Evolutionary conservation across 176 grass and related monocot species (phyloP), one percentile per base, ranked within the genome.

Genomic region (Poa pratensis): DNA sequence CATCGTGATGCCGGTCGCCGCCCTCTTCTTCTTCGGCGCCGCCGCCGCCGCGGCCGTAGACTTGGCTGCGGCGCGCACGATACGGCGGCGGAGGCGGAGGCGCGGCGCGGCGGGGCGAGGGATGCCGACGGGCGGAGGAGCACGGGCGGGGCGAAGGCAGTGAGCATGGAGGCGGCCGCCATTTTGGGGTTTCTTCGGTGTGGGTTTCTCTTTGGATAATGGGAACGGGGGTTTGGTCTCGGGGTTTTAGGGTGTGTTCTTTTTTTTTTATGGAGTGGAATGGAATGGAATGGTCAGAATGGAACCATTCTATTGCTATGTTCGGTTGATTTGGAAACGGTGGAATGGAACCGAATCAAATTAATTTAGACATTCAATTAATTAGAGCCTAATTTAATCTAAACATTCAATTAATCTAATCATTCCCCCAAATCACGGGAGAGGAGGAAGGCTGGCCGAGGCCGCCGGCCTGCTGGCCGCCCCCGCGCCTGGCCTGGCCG

Each of bases 1-100:
- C 80, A 90, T 88, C 70, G 86, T 97, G 83, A 97, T 91, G 53
- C 95, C 93, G 12, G 81, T 93, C 37, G 63, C 28, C 45, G 68
- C 51, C 92, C 80, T 93, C 92, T 84, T 82, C 92, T 84, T 82
- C 85, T 84, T 87, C 37, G 80, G 75, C 12, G 83, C 82, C 53
- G 82, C 50, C 1, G 55, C 54, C 15, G 83, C 26, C 1, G 57
- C 63, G 1, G 87, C 43, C 14, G 82, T n/a, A 32, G 70, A 7
- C 82, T 73, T 87, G 74, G 80, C 73, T 8, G 61, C 71, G 16
- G 86, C 80, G 66, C 58, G 83, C 50, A 84, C 69, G 28, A 30
- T 30, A 30, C 28, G 20, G 7, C 83, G 35, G 43, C n/a, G 15
- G 86, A 6, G 46, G 69, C 34, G 19, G 20, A 32, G 78, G 28